Base-by-base conservation (phyloP, 768 basidiomycete species). In the Phlebiopsis gigantea region DNA sequence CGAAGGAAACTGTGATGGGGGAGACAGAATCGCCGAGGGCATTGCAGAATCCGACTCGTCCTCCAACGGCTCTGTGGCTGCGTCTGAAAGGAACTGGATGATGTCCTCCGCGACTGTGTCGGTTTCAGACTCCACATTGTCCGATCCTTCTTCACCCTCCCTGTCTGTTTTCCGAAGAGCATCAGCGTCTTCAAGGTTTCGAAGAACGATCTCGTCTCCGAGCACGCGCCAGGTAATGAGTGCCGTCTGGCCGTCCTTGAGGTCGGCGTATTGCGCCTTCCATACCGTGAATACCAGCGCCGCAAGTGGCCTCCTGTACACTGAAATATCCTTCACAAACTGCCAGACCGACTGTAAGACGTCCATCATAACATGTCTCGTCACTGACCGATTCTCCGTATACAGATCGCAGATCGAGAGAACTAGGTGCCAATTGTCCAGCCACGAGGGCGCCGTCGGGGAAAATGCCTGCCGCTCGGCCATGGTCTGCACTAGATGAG, bases 391-490 rank as follows among this genome's bases (percentile, higher is more conserved):
- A 2, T 71, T 57, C 2, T 59, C 25, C 0, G 60, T 61, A 56
- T 62, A 66, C 2, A 73, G 58, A 28, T 57, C 65, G 1, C 75
- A 66, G 57, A 82, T 82, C n/a, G 69, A 71, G 14, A 89, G 66
- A 5, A 90, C 71, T 34, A 62, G 75, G 34, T 74, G 67, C 89
- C 89, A 90, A 64, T 85, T 84, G 17, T 71, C 71, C 25, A 90
- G 68, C 89, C 89, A 92, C 5, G 82, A 78, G 0, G 84, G 81
- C 1, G 84, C 83, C 10, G 85, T 85, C 1, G 89, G 89, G 2
- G 82, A 84, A 29, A 90, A 75, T 47, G 82, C 79, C 60, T 87
- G 82, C 55, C 87, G 81, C 45, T 83, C 81, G 34, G 77, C 72
- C 84, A 92, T 87, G 52, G 81, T 71, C 10, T 65, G 64, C 7